Base-by-base conservation (phyloP, 257 asterid genomes). In the Petrea volubilis region DNA sequence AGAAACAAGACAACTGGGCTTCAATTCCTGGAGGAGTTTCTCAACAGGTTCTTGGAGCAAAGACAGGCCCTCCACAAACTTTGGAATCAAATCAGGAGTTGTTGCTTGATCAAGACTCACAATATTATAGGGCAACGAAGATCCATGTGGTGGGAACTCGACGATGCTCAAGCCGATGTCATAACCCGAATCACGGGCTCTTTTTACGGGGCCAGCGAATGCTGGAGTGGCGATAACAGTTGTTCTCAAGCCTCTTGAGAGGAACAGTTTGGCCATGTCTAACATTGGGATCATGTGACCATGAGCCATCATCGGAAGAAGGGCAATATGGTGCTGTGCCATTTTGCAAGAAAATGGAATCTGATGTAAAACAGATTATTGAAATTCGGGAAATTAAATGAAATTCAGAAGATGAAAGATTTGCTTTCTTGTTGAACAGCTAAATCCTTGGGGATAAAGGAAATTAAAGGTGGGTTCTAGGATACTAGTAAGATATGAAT, bases 241-340 rank as follows among this genome's bases (percentile, higher is more conserved):
- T 2, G 82, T 27, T 49, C 76, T 83, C 18, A 78, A 60, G 1
- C 89, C 92, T 8, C 81, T 71, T 9, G 92, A 82, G 3, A 31
- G 38, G 69, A 88, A 80, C 8, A 86, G 79, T 33, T 82, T 84
- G 62, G 88, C 96, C 92, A 88, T 84, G 67, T 88, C 89, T 7
- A 88, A 23, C 18, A 69, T 66, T 12, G 92, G 96, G 55, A 86
- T 80, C 77, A 75, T 81, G 64, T 88, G 96, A 44, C 96, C 92
- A 0, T 76, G 82, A 66, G 92, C 92, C 74, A 86, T 21, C 9
- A 77, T 9, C 0, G 96, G 96, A 44, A 82, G 58, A 66, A 82
- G 67, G 70, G 74, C 68, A 18, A 88, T 15, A 25, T 86, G 92
- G 2, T 80, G 78, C 53, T 74, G 62, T 13, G 27, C 63, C 79